Evolutionary conservation across 139 green algal genomes (phyloP), one percentile per base, ranked within the genome.

Genomic region (Micractinium sp.): DNA sequence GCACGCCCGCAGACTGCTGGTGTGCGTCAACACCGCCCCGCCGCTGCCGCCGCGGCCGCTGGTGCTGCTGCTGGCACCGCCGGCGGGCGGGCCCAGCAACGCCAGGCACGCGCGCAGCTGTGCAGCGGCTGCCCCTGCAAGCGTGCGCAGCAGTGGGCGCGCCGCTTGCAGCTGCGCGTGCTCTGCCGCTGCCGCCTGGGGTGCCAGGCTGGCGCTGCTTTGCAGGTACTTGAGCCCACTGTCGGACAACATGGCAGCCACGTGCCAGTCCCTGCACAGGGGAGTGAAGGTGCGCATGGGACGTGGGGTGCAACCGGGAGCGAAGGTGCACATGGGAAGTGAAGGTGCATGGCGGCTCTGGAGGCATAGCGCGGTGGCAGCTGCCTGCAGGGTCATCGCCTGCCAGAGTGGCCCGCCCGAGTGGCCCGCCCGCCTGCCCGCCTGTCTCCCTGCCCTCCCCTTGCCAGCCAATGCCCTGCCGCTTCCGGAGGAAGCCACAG

Each of bases 211-310:
- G 41, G 29, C 23, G 16, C 35, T 61, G 78, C 78, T 84, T 31
- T 22, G 18, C 16, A 84, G 41, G 78, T 84, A 84, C 78, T 84
- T 84, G 41, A 15, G 2, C 14, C 41, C 78, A 9, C 27, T 63
- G 41, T 84, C 78, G 35, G 41, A 20, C 78, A 84, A 41, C 78
- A 84, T 84, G 78, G 78, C 78, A 4, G 78, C 78, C 2, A 35
- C 56, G 78, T 84, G 78, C 78, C 78, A 84, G 78, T 84, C 78
- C 78, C 78, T 84, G 47, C 78, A 83, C 47, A 63, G 77, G 3
- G 47, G 25, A 25, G 23, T 15, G 16, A 20, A 3, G 76, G 76
- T 60, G 38, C 22, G 76, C 60, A 67, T 67, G 60, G 60, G 60
- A 14, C 14, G 60, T 67, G 60, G 60, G 60, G 60, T 67, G 16